Evolutionary conservation across 2,329 filamentous ascomycete species (phyloP).

Genomic region (Stagonosporopsis cucurbitacearum): DNA sequence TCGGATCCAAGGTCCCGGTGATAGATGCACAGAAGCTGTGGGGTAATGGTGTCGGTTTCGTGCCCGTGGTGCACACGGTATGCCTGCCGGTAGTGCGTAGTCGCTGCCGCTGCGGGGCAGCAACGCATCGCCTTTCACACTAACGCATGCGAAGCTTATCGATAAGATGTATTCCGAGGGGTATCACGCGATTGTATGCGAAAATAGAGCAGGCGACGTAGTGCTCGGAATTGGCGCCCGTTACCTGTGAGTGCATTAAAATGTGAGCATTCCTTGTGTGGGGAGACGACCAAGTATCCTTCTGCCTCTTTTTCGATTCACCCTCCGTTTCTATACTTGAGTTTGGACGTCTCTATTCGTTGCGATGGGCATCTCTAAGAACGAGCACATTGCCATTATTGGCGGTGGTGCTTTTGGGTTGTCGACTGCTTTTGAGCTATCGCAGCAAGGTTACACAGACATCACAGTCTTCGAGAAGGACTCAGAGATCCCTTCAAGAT

Average conservation of each 20-base stretch:
- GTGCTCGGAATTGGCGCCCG: slow-evolving; percentile 8
- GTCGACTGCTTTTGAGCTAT: slow-evolving; percentile 40
- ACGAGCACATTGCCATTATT: slow-evolving; percentile 36
- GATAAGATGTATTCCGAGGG: slow-evolving; percentile 14
- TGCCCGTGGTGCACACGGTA: slow-evolving; percentile 14
- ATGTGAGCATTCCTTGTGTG: slow-evolving; percentile 1
- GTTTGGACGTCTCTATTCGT: neutral
- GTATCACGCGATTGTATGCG: neutral
- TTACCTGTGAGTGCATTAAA: slow-evolving; percentile 1
- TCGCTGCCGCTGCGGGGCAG: slow-evolving; percentile 15
- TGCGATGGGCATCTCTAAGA: slow-evolving; percentile 31
- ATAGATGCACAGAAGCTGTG: neutral
- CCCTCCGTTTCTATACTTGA: neutral
- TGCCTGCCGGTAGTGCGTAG: slow-evolving; percentile 8
- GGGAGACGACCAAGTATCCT: neutral
- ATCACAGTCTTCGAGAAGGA: slow-evolving; percentile 43
- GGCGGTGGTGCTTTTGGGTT: slow-evolving; percentile 42
- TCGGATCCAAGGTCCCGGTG: neutral
- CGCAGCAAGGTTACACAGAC: slow-evolving; percentile 37
- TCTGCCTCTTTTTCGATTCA: neutral
- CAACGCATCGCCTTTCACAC: slow-evolving; percentile 7
- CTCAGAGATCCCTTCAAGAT: slow-evolving; percentile 54
- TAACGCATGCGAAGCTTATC: slow-evolving; percentile 10
- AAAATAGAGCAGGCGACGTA: neutral
- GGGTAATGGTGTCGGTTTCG: slow-evolving; percentile 7